These are phyloP conservation scores for Sutorius eximius DNA, from an alignment of 1,284 basidiomycete genomes.

Conservation along the genomic window DNA sequence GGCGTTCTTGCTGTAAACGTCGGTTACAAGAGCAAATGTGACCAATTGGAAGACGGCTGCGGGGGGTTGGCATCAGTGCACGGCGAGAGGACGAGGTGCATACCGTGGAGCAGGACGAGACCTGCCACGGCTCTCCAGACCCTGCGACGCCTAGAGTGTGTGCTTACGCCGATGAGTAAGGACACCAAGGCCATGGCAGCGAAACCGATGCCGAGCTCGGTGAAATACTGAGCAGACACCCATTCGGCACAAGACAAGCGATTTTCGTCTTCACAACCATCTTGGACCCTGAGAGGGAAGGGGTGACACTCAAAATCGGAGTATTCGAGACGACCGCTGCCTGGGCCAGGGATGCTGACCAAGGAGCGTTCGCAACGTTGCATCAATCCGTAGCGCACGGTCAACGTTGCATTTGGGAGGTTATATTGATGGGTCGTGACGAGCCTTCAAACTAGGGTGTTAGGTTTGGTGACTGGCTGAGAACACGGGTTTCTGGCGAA, in stretches of 20 bases:
- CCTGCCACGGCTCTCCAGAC: conserved; percentile 73
- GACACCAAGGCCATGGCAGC: conserved; percentile 56
- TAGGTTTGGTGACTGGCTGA: conserved; percentile 13
- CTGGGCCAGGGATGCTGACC: conserved; percentile 48
- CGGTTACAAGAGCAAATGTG: conserved; percentile 65
- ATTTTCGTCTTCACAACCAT: conserved; percentile 64
- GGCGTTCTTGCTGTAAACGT: conserved; percentile 48
- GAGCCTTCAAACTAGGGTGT: conserved; percentile 50
- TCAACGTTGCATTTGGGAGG: conserved; percentile 47
- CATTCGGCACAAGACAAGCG: conserved; percentile 62
- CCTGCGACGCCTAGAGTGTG: conserved; percentile 66
- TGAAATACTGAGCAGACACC: conserved; percentile 66
- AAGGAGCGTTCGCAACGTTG: conserved; percentile 56
- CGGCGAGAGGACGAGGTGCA: conserved; percentile 14
- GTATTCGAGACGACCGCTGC: conserved; percentile 48
- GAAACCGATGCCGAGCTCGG: conserved; percentile 63
- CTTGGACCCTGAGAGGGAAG: conserved; percentile 62
- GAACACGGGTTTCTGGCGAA: conserved; percentile 36
- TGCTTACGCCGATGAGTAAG: conserved; percentile 67
- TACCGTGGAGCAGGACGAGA: conserved; percentile 61
- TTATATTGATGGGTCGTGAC: conserved; percentile 50
- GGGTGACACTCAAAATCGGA: conserved; percentile 59
- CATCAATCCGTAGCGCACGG: conserved; percentile 58
- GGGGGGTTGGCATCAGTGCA: background rate
- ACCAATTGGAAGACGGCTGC: conserved; percentile 60